A percentile compares a stretch with the other conserved stretches of the same genome.
Evolutionary conservation across 495 filamentous ascomycete species (phyloP).

Genomic region (Echria macrotheca): DNA sequence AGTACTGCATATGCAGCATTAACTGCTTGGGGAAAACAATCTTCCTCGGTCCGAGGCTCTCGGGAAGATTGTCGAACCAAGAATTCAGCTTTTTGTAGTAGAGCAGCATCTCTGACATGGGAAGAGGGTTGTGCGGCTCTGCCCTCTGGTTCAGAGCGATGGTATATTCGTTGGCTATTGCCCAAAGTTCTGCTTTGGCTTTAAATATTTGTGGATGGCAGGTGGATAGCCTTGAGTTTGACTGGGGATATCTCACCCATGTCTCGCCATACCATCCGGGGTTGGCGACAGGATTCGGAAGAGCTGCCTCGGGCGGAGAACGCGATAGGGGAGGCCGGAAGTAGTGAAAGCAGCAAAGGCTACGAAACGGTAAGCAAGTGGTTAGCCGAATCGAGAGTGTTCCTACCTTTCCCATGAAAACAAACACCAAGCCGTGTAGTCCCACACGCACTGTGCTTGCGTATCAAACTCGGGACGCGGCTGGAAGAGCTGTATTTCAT

Average conservation of each 20-base stretch:
- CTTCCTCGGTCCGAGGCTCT: slow-evolving; percentile 27
- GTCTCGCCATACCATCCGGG: slow-evolving; percentile 35
- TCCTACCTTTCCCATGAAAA: slow-evolving; percentile 34
- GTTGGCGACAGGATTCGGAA: slow-evolving; percentile 28
- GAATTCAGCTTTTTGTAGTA: slow-evolving; percentile 23
- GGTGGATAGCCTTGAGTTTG: slow-evolving; percentile 17
- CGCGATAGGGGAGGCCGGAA: slow-evolving; percentile 19
- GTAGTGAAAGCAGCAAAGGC: slow-evolving; percentile 27
- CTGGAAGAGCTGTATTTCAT: slow-evolving; percentile 27
- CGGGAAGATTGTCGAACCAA: slow-evolving; percentile 30
- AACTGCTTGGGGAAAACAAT: slow-evolving; percentile 34
- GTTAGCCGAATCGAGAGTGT: background rate
- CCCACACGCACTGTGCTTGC: slow-evolving; percentile 21
- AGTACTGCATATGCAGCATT: slow-evolving; percentile 30
- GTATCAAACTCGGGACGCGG: background rate
- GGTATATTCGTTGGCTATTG: slow-evolving; percentile 28
- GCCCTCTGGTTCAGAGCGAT: slow-evolving; percentile 12
- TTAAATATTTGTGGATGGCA: slow-evolving; percentile 26
- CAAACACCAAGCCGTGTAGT: slow-evolving; percentile 34
- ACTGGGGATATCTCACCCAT: slow-evolving; percentile 32
- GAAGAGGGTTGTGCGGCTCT: background rate
- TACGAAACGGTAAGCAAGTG: background rate
- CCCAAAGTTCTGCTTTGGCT: slow-evolving; percentile 31
- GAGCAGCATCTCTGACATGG: slow-evolving; percentile 3
- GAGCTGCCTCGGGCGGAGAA: slow-evolving; percentile 20